These are phyloP conservation scores for Pharnaceum exiguum DNA, from an alignment of 148 eudicot genomes.

Conservation along the genomic window DNA sequence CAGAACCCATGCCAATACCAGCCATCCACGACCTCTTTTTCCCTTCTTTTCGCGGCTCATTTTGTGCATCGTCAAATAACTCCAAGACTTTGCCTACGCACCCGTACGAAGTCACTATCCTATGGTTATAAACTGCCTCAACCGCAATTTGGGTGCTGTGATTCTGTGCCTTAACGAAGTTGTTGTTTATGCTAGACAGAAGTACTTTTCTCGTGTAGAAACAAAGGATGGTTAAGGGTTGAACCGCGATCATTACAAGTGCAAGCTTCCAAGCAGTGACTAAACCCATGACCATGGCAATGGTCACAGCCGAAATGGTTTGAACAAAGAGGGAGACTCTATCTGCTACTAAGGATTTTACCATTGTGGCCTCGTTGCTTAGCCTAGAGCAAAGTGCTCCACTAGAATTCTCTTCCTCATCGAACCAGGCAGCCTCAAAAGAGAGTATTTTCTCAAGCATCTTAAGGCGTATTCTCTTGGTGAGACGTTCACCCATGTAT, in stretches of 20 bases:
- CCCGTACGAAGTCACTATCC: conserved; percentile 77
- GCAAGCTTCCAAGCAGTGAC: conserved; percentile 89
- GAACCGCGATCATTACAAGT: conserved; percentile 85
- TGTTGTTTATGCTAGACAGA: conserved; percentile 50
- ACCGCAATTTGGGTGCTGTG: conserved; percentile 79
- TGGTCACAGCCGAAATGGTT: conserved; percentile 61
- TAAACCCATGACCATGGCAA: conserved; percentile 73
- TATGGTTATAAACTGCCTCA: conserved; percentile 86
- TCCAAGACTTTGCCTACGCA: conserved; percentile 51
- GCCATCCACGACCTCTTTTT: conserved; percentile 78
- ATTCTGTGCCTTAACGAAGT: conserved; percentile 62
- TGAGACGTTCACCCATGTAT: conserved; percentile 73
- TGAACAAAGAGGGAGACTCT: conserved; percentile 70
- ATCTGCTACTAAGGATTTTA: conserved; percentile 83
- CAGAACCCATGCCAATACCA: conserved; percentile 79
- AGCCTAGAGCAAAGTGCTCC: conserved; percentile 68
- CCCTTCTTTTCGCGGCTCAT: conserved; percentile 71
- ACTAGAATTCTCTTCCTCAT: conserved; percentile 72
- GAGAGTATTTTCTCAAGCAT: conserved; percentile 70
- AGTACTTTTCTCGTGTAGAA: conserved; percentile 75
- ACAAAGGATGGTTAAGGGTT: conserved; percentile 80
- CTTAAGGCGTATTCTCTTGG: conserved; percentile 60
- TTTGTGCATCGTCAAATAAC: conserved; percentile 78
- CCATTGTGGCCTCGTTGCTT: conserved; percentile 71
- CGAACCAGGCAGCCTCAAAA: conserved; percentile 91